phyloP scores from a whole-genome alignment of 768 basidiomycete genomes.

The Naganishia vaughanmartiniae region DNA sequence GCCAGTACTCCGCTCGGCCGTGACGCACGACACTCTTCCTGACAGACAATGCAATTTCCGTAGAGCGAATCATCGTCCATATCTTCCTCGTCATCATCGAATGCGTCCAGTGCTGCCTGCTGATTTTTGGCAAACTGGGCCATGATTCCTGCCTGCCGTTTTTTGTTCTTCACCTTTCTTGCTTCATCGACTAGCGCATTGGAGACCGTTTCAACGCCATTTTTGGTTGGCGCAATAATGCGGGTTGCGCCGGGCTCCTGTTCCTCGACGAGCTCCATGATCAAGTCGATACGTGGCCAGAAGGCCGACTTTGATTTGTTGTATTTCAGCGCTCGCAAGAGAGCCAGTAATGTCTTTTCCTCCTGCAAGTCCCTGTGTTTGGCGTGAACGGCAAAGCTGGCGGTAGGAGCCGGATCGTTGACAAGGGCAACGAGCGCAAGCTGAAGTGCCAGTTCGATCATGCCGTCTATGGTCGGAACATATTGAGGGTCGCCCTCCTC shows the following conservation, averaged over 20 bases:
- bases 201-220: slow-evolving; percentile 55
- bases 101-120: slow-evolving; percentile 73
- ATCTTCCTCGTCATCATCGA: slow-evolving; percentile 60
- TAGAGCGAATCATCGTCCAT: slow-evolving; percentile 56
- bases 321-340: slow-evolving; percentile 73
- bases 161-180: slow-evolving; percentile 81
- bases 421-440: slow-evolving; percentile 74
- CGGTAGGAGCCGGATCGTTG: background rate
- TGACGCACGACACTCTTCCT: slow-evolving; percentile 76
- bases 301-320: slow-evolving; percentile 70
- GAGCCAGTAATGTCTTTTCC: slow-evolving; percentile 60
- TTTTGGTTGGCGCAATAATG: slow-evolving; percentile 48
- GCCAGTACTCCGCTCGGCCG: slow-evolving; percentile 82
- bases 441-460: slow-evolving; percentile 83
- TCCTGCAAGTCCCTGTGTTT: slow-evolving; percentile 11
- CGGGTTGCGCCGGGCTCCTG: slow-evolving; percentile 60
- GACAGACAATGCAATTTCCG: slow-evolving; percentile 97
- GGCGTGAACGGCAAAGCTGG: slow-evolving; percentile 1
- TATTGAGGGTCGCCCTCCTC: slow-evolving; percentile 35
- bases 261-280: slow-evolving; percentile 62
- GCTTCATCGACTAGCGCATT: slow-evolving; percentile 57
- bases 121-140: slow-evolving; percentile 92
- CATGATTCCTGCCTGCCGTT: slow-evolving; percentile 90
- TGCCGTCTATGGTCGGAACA: slow-evolving; percentile 63
- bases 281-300: slow-evolving; percentile 70